Percentiles rank a stretch among this genome's conserved stretches.
phyloP scores from a whole-genome alignment of 805 yeast genomes.

The Hanseniaspora singularis region DNA sequence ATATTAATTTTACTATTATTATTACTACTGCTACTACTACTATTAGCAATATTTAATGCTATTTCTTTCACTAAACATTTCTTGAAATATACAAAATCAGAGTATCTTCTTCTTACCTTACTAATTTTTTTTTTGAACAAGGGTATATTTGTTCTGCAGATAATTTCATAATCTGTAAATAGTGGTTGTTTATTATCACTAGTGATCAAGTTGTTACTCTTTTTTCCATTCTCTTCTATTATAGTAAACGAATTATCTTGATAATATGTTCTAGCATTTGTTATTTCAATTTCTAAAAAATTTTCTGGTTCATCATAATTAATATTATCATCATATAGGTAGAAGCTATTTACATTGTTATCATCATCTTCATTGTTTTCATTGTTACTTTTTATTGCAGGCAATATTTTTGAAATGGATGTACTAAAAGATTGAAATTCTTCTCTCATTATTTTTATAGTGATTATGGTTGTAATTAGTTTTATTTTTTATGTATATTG shows the following conservation, averaged over 20 bases:
- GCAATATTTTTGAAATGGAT: constrained; percentile 5
- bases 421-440: constrained; percentile 15
- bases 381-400: neutral
- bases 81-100: constrained; percentile 77
- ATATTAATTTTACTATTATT: constrained; percentile 49
- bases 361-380: neutral
- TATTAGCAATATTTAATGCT: constrained; percentile 27
- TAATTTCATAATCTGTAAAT: constrained; percentile 85
- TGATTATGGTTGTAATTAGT: neutral
- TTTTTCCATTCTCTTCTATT: neutral
- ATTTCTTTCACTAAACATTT: constrained; percentile 64
- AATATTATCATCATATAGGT: constrained; percentile 10
- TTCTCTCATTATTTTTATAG: constrained; percentile 1
- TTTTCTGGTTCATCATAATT: constrained; percentile 86
- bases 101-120: constrained; percentile 70
- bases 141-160: constrained; percentile 85
- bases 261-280: constrained; percentile 27
- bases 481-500: neutral
- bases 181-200: constrained; percentile 28
- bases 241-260: constrained; percentile 9
- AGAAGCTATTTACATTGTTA: constrained; percentile 1
- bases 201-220: neutral
- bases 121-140: constrained; percentile 56
- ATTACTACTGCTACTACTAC: constrained; percentile 14
- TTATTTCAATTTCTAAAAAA: constrained; percentile 80